These are phyloP conservation scores for Nicotiana paniculata DNA, from an alignment of 257 asterid species.

Conservation along the genomic window DNA sequence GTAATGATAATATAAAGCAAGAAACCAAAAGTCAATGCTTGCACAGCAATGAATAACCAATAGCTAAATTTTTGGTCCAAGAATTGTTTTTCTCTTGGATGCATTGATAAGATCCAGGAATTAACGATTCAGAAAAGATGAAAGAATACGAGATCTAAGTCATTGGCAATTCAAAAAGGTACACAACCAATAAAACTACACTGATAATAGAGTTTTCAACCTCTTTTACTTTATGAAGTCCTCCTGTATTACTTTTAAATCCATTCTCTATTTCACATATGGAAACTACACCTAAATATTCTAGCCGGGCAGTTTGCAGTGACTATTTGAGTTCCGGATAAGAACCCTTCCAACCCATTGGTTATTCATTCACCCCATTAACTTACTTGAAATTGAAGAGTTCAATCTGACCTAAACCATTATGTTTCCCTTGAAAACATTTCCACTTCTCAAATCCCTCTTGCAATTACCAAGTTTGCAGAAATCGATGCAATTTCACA, in stretches of 20 bases:
- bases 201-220: not conserved
- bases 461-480: not conserved
- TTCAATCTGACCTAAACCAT: not conserved
- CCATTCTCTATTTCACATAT: not conserved
- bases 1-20: not conserved
- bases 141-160: not conserved
- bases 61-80: not conserved
- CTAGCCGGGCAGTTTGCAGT: not conserved
- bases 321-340: not conserved
- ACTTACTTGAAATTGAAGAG: not conserved
- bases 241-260: not conserved
- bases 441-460: not conserved
- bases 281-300: not conserved
- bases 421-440: not conserved
- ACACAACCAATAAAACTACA: not conserved
- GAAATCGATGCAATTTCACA: not conserved
- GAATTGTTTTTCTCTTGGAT: not conserved
- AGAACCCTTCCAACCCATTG: not conserved
- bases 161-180: not conserved
- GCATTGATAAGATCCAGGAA: not conserved
- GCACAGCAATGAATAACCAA: not conserved
- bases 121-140: not conserved
- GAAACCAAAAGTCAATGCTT: not conserved
- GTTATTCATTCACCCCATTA: not conserved
- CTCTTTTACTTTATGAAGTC: not conserved